Evolutionary conservation across 768 basidiomycete species (phyloP), one percentile per base, ranked within the genome.

Genomic region (Chalciporus chontae): DNA sequence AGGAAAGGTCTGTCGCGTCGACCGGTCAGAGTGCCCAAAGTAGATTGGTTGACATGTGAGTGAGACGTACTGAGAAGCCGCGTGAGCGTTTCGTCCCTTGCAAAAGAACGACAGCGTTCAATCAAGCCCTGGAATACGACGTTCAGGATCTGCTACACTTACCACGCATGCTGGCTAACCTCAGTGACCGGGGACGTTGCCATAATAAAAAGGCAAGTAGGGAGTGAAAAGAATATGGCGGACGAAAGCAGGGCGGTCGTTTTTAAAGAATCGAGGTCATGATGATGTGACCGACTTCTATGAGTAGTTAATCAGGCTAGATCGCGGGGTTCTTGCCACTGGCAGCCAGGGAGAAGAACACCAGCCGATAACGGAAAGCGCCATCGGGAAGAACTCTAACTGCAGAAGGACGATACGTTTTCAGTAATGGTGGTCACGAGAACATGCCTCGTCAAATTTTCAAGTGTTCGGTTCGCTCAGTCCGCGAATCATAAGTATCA

Each of bases 121-220:
- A 55, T 58, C 43, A 64, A 58, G 46, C 50, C 46, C 48, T 57
- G 34, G 50, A 45, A 38, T 32, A 39, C 38, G 24, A 51, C 10
- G 31, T 53, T 55, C 40, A 54, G 47, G 21, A 53, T 43, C 18
- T 31, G 32, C 41, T 49, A 54, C 46, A 73, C 80, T 65, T 52
- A 85, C 85, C 85, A 87, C 55, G 80, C 72, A 64, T 81, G 81
- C 65, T 83, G 79, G 67, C 72, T 81, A 51, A 73, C 73, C 73
- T 82, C 82, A 53, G 69, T 77, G 72, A 75, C 66, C 61, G 78
- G 76, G 73, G 81, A 76, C 77, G 82, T 78, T 68, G 69, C 68
- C 66, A 68, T 68, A 61, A 69, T 75, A 73, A 69, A n/a, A 68
- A 64, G 71, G 65, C 59, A 63, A 64, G 57, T 53, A 55, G 52